Evolutionary conservation across 2,329 filamentous ascomycete genomes (phyloP).

Genomic region (Leptodontidium sp.): DNA sequence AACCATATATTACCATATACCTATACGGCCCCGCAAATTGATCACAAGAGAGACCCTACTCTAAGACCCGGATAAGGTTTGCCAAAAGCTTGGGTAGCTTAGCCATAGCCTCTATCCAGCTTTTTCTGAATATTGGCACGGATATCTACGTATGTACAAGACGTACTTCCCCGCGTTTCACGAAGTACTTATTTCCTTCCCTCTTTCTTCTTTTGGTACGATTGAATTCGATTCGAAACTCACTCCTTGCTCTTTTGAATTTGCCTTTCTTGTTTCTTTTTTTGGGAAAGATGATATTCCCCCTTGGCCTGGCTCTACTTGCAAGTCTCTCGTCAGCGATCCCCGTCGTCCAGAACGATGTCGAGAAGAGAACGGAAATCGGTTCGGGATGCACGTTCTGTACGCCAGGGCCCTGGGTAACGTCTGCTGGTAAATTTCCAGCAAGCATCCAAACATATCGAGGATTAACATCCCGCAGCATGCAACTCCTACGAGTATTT

Average conservation of each 20-base stretch:
- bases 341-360: constrained; percentile 12
- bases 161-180: constrained; percentile 9
- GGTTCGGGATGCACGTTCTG: constrained; percentile 28
- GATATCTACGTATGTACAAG: background rate
- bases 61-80: constrained; percentile 6
- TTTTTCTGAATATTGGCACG: background rate
- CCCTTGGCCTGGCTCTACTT: background rate
- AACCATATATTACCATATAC: constrained; percentile 6
- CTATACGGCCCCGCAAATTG: constrained; percentile 3
- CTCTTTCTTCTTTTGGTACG: background rate
- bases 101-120: background rate
- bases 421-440: constrained; percentile 15
- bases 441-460: background rate
- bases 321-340: background rate
- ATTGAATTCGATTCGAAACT: background rate
- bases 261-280: background rate
- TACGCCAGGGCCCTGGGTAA: constrained; percentile 25
- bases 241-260: background rate
- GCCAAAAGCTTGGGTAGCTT: background rate
- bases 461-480: constrained; percentile 21
- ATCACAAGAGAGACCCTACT: constrained; percentile 5
- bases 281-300: background rate
- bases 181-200: background rate
- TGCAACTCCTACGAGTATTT: constrained; percentile 28
- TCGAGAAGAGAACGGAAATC: constrained; percentile 18